phyloP scores from a whole-genome alignment of 2,329 filamentous ascomycete genomes.

The Pseudocercospora crystallina region DNA sequence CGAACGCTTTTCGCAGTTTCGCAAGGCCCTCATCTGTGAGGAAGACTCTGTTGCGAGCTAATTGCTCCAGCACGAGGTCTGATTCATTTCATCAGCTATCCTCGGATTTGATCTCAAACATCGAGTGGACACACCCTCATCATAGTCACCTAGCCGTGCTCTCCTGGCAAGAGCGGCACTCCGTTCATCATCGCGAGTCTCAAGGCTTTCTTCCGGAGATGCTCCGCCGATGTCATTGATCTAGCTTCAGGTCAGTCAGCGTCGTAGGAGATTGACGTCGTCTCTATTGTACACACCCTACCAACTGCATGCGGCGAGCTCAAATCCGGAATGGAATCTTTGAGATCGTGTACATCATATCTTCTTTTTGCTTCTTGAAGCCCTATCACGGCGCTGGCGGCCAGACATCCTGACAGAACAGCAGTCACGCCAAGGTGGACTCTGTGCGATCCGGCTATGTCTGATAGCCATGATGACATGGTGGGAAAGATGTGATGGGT shows the following conservation, averaged over 20 bases:
- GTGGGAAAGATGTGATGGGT: background rate
- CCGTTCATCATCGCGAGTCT: conserved; percentile 56
- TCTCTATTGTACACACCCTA: conserved; percentile 41
- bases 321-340: conserved; percentile 61
- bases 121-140: conserved; percentile 46
- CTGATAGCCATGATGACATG: conserved; percentile 41
- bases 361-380: conserved; percentile 57
- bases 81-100: background rate
- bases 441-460: conserved; percentile 46
- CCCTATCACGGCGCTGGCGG: conserved; percentile 56
- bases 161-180: conserved; percentile 59
- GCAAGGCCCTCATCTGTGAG: conserved; percentile 76
- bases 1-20: conserved; percentile 76
- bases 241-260: conserved; percentile 49
- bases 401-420: conserved; percentile 52
- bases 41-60: conserved; percentile 90
- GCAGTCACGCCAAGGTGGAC: conserved; percentile 71
- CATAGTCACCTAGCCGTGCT: conserved; percentile 63
- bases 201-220: conserved; percentile 39
- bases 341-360: conserved; percentile 58
- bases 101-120: background rate
- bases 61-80: conserved; percentile 90
- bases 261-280: background rate
- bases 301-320: conserved; percentile 52
- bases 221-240: conserved; percentile 62